phyloP scores from a whole-genome alignment of 805 yeast genomes.

The Wickerhamiella hasegawae region DNA sequence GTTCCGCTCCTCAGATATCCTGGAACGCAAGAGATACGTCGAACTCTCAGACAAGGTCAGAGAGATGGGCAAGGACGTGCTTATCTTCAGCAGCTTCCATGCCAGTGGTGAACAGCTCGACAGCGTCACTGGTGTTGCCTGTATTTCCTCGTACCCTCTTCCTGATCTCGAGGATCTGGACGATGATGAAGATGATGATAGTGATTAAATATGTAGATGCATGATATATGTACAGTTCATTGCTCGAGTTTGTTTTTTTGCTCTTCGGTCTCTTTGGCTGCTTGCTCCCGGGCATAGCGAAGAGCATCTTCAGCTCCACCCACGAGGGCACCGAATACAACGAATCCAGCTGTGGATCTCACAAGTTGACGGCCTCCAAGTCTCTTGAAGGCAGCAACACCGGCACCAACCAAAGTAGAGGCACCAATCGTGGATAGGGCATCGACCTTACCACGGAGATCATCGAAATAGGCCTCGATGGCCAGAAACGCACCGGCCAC shows the following conservation, averaged over 20 bases:
- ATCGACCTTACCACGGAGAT: constrained; percentile 36
- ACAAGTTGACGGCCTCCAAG: constrained; percentile 18
- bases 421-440: constrained; percentile 47
- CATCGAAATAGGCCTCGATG: constrained; percentile 47
- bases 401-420: constrained; percentile 34
- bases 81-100: constrained; percentile 69
- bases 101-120: constrained; percentile 82
- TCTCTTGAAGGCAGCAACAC: constrained; percentile 31
- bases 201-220: neutral
- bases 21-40: constrained; percentile 51
- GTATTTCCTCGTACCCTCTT: constrained; percentile 65
- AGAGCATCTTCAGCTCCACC: constrained; percentile 57
- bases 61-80: constrained; percentile 57
- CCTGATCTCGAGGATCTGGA: constrained; percentile 53
- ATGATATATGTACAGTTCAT: neutral
- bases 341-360: constrained; percentile 31
- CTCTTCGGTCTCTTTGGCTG: too few species aligned
- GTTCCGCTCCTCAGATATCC: constrained; percentile 61
- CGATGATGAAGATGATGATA: constrained; percentile 22
- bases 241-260: too few species aligned
- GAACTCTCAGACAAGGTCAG: constrained; percentile 52
- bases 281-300: constrained; percentile 27
- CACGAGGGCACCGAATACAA: constrained; percentile 38
- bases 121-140: constrained; percentile 83
- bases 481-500: constrained; percentile 38